Base-by-base conservation (phyloP, 176 grass and related monocot genomes). In the Bolboschoenus planiculmis region DNA sequence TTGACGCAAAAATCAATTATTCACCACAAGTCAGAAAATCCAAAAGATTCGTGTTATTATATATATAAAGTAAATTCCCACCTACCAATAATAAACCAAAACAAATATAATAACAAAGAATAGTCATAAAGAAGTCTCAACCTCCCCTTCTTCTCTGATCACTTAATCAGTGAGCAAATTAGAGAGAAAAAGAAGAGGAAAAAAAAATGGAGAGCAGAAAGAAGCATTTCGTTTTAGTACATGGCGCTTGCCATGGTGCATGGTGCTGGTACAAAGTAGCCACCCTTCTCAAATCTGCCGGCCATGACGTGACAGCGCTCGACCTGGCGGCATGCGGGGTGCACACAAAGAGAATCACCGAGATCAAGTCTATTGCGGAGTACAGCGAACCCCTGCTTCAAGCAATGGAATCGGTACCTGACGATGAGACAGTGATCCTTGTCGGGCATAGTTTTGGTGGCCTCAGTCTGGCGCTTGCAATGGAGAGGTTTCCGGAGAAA, bases 371-470 rank as follows among this genome's bases (percentile, higher is more conserved):
- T 35, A 92, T 97, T 88, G 78, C 63, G 62, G 90, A 92, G 70
- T 97, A 97, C 88, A 84, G 82, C 1, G 56, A 48, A 73, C 91
- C 94, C 21, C 86, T 94, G 84, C 82, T 97, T 29, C 89, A 86
- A 46, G 37, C 90, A 30, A 26, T 97, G 1, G 65, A 29, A 1
- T 63, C 82, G 20, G 85, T 97, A 1, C 91, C 91, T 3, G 57
- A 50, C 1, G 87, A 77, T 0, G 87, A 97, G 48, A 88, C 78
- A 74, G 89, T 84, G 14, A 63, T 92, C 20, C 65, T 97, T 53
- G 88, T 97, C 29, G 94, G 91, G 37, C 94, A 97, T 65, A 94
- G 91, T 88, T 87, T 94, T 27, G 94, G 94, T n/a, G 91, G 91
- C 31, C 5, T 92, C 0, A 92, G 9, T 83, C 24, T 92, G 0